phyloP scores from a whole-genome alignment of 768 basidiomycete species.

The Mycena vulgaris region DNA sequence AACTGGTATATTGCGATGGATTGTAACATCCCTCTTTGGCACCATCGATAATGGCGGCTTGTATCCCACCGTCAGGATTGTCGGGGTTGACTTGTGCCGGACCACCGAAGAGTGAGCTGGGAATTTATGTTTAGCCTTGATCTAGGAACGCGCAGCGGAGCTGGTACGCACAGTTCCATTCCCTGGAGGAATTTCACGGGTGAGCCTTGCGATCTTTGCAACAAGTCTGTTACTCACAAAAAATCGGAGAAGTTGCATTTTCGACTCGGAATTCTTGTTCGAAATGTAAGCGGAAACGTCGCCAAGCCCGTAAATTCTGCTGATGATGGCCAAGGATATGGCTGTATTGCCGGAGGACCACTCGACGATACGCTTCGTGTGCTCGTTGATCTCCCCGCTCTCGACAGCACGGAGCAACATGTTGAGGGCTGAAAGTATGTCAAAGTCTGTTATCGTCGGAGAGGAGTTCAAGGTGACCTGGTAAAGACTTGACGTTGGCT shows the following conservation, averaged over 20 bases:
- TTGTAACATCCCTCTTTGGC: conserved; percentile 22
- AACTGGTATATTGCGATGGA: conserved; percentile 31
- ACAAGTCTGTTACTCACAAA: conserved; percentile 21
- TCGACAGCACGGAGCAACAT: conserved; percentile 34
- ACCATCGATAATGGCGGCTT: conserved; percentile 26
- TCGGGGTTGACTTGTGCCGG: conserved; percentile 32
- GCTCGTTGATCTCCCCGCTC: conserved; percentile 25
- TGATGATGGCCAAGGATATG: conserved; percentile 35
- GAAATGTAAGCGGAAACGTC: conserved; percentile 34
- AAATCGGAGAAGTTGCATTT: conserved; percentile 34
- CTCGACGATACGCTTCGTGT: conserved; percentile 33
- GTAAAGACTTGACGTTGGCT: conserved; percentile 32
- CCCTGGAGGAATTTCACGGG: background rate
- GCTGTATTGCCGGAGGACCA: conserved; percentile 34
- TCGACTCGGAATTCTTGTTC: conserved; percentile 32
- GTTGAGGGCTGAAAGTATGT: conserved; percentile 21
- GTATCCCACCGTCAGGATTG: conserved; percentile 28
- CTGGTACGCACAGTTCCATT: conserved; percentile 13
- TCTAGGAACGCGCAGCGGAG: background rate
- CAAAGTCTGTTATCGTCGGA: background rate
- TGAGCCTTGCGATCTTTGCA: background rate
- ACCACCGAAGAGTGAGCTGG: conserved; percentile 29
- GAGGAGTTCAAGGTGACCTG: background rate
- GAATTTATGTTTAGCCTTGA: background rate
- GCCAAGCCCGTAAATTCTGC: conserved; percentile 21